A percentile compares a stretch with the other conserved stretches of the same genome.
Conservation (phyloP, 495 filamentous ascomycete genomes). For the Lasiosphaeris hirsuta region DNA sequence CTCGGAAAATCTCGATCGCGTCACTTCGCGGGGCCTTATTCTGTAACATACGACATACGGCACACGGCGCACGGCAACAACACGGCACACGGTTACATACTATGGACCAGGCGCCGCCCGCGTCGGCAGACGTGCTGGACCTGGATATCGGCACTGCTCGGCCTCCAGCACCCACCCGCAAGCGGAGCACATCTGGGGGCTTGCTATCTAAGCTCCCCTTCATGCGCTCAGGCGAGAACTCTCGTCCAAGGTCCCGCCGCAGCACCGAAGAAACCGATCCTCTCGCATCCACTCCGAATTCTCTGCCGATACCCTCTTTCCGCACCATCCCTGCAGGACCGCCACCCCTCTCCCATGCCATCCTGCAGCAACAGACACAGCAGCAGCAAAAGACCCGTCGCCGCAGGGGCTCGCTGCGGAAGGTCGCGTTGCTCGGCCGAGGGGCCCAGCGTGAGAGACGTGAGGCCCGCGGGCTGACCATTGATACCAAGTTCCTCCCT, state of each 20-base stretch:
- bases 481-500: conserved; percentile 37
- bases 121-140: conserved; percentile 1
- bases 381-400: conserved; percentile 69
- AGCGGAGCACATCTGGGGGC: conserved; percentile 46
- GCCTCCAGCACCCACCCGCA: conserved; percentile 21
- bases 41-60: neutral
- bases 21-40: too few species aligned
- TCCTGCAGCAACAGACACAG: conserved; percentile 49
- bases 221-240: conserved; percentile 50
- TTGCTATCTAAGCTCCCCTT: conserved; percentile 61
- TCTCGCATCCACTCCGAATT: conserved; percentile 4
- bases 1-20: neutral
- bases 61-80: neutral
- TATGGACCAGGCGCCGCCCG: conserved; percentile 22
- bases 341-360: conserved; percentile 41
- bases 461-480: conserved; percentile 43
- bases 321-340: conserved; percentile 28
- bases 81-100: neutral
- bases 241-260: conserved; percentile 38
- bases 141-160: conserved; percentile 15
- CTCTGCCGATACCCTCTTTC: conserved; percentile 27
- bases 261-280: conserved; percentile 35
- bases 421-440: conserved; percentile 73
- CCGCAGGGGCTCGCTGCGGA: conserved; percentile 74
- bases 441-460: conserved; percentile 58